Evolutionary conservation across 1,284 basidiomycete species (phyloP).

Genomic region (Coriolopsis trogii): DNA sequence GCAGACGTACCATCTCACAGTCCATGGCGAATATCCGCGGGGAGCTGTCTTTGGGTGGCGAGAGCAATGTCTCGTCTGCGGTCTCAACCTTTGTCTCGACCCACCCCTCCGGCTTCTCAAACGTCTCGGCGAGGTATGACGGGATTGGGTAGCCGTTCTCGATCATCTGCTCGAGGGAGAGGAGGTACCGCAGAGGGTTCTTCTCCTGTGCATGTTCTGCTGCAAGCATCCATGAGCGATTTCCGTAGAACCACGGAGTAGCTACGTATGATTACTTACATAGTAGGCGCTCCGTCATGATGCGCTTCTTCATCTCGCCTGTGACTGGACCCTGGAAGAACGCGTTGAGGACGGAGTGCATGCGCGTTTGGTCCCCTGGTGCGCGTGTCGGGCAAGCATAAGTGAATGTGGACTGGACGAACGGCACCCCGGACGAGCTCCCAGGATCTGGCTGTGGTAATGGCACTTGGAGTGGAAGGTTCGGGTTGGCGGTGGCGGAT

Average conservation of each 20-base stretch:
- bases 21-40: slow-evolving; percentile 73
- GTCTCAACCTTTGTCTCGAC: slow-evolving; percentile 70
- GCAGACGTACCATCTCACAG: slow-evolving; percentile 85
- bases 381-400: slow-evolving; percentile 90
- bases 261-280: slow-evolving; percentile 44
- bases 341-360: slow-evolving; percentile 83
- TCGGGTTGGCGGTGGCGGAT: slow-evolving; percentile 65
- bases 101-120: slow-evolving; percentile 64
- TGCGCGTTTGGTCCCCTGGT: slow-evolving; percentile 80
- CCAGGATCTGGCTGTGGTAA: slow-evolving; percentile 40
- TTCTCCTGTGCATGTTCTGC: slow-evolving; percentile 62
- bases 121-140: slow-evolving; percentile 73
- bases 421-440: slow-evolving; percentile 55
- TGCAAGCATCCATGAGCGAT: slow-evolving; percentile 33
- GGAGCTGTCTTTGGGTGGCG: slow-evolving; percentile 34
- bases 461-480: slow-evolving; percentile 68
- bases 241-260: neutral
- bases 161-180: slow-evolving; percentile 83
- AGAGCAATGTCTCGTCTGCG: slow-evolving; percentile 22
- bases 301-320: slow-evolving; percentile 74
- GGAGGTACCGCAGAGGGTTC: slow-evolving; percentile 70
- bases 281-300: slow-evolving; percentile 53
- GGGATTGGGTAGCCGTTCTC: slow-evolving; percentile 90
- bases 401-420: slow-evolving; percentile 82
- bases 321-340: slow-evolving; percentile 84